Percentiles rank a stretch among this genome's conserved stretches.
Evolutionary conservation across 306 rosid genomes (phyloP).

Genomic region (Cucumis sativus): Cucumber_9930_V3 NC_026659.2:419001-419500

Average conservation of each 20-base stretch:
- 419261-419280: constrained; percentile 1
- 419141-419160: background rate
- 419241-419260: constrained; percentile 6
- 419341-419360: background rate
- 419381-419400: background rate
- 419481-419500: too few species aligned
- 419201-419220: background rate
- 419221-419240: background rate
- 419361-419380: background rate
- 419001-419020: too few species aligned
- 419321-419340: background rate
- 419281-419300: constrained; percentile 10
- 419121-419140: background rate
- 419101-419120: background rate
- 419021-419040: too few species aligned
- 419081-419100: background rate
- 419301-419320: constrained; percentile 9
- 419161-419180: constrained; percentile 18
- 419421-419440: too few species aligned
- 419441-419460: too few species aligned
- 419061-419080: background rate
- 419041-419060: too few species aligned
- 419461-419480: too few species aligned
- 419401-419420: too few species aligned
- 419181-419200: background rate